Evolutionary conservation across 768 basidiomycete genomes (phyloP).

Genomic region (Suillus decipiens): DNA sequence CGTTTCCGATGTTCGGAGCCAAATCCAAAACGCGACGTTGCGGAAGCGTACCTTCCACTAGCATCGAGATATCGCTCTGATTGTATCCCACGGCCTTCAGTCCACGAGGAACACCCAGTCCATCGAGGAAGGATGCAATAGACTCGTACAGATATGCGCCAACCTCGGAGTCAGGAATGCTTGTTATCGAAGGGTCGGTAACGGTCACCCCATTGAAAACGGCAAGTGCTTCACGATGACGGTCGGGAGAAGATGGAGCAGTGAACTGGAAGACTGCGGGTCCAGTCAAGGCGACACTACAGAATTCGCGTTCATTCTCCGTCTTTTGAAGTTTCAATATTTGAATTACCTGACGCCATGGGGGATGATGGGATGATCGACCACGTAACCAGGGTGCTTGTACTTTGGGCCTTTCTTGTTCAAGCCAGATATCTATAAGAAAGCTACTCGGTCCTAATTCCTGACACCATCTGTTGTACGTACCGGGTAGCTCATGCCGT

Average conservation of each 20-base stretch:
- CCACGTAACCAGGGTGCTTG: constrained; percentile 86
- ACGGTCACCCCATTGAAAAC: constrained; percentile 72
- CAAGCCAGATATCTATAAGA: constrained; percentile 77
- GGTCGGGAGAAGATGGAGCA: constrained; percentile 87
- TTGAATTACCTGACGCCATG: constrained; percentile 74
- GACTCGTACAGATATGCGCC: constrained; percentile 81
- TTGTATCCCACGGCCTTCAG: constrained; percentile 81
- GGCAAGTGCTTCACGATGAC: constrained; percentile 86
- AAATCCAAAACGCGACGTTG: constrained; percentile 91
- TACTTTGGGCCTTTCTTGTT: constrained; percentile 95
- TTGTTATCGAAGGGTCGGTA: constrained; percentile 69
- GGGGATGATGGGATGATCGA: constrained; percentile 88
- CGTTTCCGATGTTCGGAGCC: constrained; percentile 86
- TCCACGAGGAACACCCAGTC: constrained; percentile 82
- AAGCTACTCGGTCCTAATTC: constrained; percentile 7
- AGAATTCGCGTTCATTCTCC: constrained; percentile 13
- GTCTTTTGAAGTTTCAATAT: not conserved
- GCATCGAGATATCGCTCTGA: constrained; percentile 60
- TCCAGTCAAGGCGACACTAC: constrained; percentile 83
- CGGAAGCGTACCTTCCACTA: constrained; percentile 91
- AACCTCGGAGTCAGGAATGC: constrained; percentile 77
- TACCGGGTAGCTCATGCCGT: constrained; percentile 88
- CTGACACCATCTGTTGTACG: constrained; percentile 25
- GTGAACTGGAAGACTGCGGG: constrained; percentile 97
- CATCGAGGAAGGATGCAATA: constrained; percentile 86